Conservation (phyloP, 2,329 filamentous ascomycete genomes). For the Daldinia sp. region DNA sequence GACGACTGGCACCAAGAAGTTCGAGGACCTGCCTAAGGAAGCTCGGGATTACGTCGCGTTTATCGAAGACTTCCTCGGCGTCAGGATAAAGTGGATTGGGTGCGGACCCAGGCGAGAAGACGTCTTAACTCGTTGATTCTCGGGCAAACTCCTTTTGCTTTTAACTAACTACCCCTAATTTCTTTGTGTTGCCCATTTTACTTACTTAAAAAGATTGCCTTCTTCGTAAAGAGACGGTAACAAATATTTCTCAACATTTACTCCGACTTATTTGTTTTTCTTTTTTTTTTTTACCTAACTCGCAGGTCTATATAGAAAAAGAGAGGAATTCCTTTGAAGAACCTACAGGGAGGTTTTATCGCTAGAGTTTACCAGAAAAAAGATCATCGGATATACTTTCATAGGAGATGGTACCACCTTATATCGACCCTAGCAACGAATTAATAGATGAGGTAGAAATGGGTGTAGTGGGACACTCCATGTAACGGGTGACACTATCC, state of each 20-base stretch:
- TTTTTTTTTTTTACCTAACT: no score
- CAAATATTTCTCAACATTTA: not conserved
- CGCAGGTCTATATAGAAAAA: no score
- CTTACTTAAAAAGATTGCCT: not conserved
- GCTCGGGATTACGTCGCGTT: conserved; percentile 73
- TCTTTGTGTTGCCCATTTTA: not conserved
- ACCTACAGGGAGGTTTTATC: no score
- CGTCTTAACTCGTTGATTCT: conserved; percentile 24
- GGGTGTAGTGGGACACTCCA: not conserved
- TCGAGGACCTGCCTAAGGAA: conserved; percentile 71
- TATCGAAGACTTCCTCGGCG: conserved; percentile 39
- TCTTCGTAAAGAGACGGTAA: not conserved
- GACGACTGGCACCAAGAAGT: conserved; percentile 71
- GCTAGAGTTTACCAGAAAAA: not conserved
- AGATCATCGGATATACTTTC: conserved; percentile 11
- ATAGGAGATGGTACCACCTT: conserved; percentile 23
- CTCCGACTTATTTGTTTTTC: no score
- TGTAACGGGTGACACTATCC: no score
- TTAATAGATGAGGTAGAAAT: conserved; percentile 7
- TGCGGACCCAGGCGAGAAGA: conserved; percentile 36
- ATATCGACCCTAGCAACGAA: conserved; percentile 26
- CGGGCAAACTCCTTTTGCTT: no score
- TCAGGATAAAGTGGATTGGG: conserved; percentile 39
- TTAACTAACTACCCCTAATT: not conserved
- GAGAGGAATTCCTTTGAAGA: no score